phyloP scores from a whole-genome alignment of 78 protist genomes.

The Paulinella micropora region DNA sequence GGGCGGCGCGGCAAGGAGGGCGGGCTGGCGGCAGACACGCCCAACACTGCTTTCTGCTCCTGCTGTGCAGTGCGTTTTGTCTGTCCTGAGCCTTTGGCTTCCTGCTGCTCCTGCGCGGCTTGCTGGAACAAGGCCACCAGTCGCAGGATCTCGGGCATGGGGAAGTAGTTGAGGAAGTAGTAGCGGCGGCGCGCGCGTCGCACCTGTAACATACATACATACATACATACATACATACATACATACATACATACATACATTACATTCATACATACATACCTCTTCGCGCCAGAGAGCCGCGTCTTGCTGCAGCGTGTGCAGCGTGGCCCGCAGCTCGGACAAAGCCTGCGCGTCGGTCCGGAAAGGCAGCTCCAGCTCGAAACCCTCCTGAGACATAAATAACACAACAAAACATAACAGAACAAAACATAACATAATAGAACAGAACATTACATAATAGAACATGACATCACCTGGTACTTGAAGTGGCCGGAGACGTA shows the following conservation, averaged over 20 bases:
- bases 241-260: not conserved
- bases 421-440: too few relatives aligned
- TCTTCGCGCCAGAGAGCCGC: not conserved
- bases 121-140: not conserved
- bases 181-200: not conserved
- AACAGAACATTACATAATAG: too few relatives aligned
- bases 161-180: not conserved
- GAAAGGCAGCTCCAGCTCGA: not conserved
- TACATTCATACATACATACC: not conserved
- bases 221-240: not conserved
- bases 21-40: too few relatives aligned
- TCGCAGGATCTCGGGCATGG: not conserved
- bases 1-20: too few relatives aligned
- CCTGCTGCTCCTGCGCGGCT: not conserved
- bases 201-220: not conserved
- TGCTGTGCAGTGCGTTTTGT: not conserved
- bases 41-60: not conserved
- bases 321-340: not conserved
- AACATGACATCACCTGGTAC: too few relatives aligned
- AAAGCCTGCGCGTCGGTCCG: not conserved
- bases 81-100: not conserved
- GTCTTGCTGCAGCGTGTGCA: not conserved
- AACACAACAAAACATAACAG: too few relatives aligned
- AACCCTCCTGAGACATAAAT: constrained; percentile 4
- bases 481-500: not conserved